Percentiles rank a stretch among this genome's conserved stretches.
phyloP scores from a whole-genome alignment of 257 asterid genomes.

The Coffea canephora region DNA sequence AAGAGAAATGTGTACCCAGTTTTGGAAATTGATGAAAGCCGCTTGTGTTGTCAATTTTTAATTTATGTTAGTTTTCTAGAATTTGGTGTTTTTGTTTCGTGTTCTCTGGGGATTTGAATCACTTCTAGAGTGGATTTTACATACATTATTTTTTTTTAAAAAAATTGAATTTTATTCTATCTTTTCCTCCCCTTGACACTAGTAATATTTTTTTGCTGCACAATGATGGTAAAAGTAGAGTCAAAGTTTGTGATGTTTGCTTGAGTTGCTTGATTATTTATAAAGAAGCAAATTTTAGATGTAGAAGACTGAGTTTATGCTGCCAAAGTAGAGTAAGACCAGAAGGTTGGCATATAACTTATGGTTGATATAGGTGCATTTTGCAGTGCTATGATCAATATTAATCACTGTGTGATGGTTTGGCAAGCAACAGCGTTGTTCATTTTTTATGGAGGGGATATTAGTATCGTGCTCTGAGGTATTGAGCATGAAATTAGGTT shows the following conservation, averaged over 20 bases:
- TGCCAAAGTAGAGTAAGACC: not conserved
- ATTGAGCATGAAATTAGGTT: not conserved
- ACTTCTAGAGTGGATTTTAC: not conserved
- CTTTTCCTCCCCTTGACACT: not conserved
- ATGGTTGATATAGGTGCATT: not conserved
- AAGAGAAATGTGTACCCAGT: not conserved
- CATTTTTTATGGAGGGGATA: not conserved
- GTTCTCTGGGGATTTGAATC: not conserved
- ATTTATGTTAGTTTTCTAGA: not conserved
- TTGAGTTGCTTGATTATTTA: not conserved
- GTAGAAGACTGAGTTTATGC: not conserved
- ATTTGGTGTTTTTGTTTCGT: not conserved
- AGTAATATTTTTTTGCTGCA: not conserved
- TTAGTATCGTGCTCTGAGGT: not conserved
- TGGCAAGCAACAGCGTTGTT: not conserved
- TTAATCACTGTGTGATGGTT: not conserved
- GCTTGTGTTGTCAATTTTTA: not conserved
- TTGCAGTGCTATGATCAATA: not conserved
- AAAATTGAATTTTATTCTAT: too few relatives aligned
- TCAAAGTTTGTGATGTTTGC: not conserved
- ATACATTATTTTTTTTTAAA: not conserved
- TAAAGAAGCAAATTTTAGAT: not conserved
- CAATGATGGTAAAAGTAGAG: not conserved
- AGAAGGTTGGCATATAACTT: not conserved
- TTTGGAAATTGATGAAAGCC: not conserved